Conservation (phyloP, 306 rosid species). For the Vigna angularis region DNA sequence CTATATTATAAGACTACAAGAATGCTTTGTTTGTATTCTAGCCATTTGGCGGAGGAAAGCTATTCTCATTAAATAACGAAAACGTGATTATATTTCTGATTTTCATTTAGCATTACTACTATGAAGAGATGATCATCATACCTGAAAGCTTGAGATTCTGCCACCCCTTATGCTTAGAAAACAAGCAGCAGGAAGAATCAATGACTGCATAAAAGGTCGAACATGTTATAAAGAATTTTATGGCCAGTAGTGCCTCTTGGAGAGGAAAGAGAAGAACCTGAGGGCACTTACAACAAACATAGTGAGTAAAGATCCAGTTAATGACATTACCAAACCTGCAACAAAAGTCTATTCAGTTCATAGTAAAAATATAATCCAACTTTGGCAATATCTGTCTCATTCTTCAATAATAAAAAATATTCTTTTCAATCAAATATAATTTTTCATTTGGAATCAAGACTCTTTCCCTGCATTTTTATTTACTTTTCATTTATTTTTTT, state of each 20-base stretch:
- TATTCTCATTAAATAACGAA: background rate
- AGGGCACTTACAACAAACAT: constrained; percentile 88
- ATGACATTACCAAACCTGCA: constrained; percentile 89
- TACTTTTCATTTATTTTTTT: too few relatives aligned
- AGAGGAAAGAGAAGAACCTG: background rate
- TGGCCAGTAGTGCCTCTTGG: background rate
- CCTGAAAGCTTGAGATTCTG: constrained; percentile 69
- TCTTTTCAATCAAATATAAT: too few relatives aligned
- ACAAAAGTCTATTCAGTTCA: constrained; percentile 32
- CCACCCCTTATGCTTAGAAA: constrained; percentile 72
- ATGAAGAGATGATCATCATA: constrained; percentile 37
- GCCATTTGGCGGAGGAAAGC: background rate
- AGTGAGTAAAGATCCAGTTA: constrained; percentile 87
- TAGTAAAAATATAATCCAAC: constrained; percentile 13
- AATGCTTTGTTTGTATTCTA: background rate
- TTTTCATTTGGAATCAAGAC: too few relatives aligned
- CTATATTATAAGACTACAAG: background rate
- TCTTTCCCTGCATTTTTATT: too few relatives aligned
- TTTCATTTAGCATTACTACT: background rate
- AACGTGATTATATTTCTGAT: background rate
- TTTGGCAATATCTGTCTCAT: background rate
- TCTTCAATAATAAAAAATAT: too few relatives aligned
- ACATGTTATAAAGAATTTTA: constrained; percentile 2
- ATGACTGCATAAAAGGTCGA: constrained; percentile 63
- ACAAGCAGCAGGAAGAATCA: constrained; percentile 92